Base-by-base conservation (phyloP, 2,329 filamentous ascomycete genomes). In the Calycina herbarum region DNA sequence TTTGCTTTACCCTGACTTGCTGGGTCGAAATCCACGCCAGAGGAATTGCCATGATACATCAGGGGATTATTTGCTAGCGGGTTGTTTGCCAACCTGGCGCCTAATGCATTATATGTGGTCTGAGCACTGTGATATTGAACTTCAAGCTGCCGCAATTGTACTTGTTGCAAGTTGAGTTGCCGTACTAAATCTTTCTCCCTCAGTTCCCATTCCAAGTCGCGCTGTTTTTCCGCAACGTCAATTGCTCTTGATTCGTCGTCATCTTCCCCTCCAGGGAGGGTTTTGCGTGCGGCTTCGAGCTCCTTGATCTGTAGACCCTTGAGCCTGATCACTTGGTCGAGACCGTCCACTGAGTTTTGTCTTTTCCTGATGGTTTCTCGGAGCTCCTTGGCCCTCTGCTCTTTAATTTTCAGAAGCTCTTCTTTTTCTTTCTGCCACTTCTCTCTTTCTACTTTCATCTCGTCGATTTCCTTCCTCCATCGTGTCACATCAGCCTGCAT, bases 281-380 rank as follows among this genome's bases (percentile, higher is more conserved):
- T 85, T 76, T 89, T 89, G 60, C 87, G 81, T 69, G 89, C 85
- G 66, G 89, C 87, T 75, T 95, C 92, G 31, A 93, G 82, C 61
- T 88, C 84, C 75, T 92, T 92, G 69, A 94, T 86, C 69, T 89
- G 86, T 29, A 82, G 81, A n/a, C 87, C 85, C 72, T 89, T 91
- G 66, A 91, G 85, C 70, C 87, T 89, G 33, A 95, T 83, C 68
- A 92, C 89, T 8, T 90, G 85, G 75, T 95, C 92, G 61, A 94
- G 80, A 40, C 76, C 71, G 65, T 70, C 80, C 78, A 77, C 81
- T 73, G 13, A 74, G 51, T 89, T 85, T 72, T 92, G 89, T 27
- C 91, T 79, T 35, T 84, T 80, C 42, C 80, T 78, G 59, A 89
- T 88, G 63, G 87, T 80, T 45, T 81, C 78, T 56, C 83, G 82